phyloP scores from a whole-genome alignment of 129 eudicot species.

The Centaurea solstitialis region DNA sequence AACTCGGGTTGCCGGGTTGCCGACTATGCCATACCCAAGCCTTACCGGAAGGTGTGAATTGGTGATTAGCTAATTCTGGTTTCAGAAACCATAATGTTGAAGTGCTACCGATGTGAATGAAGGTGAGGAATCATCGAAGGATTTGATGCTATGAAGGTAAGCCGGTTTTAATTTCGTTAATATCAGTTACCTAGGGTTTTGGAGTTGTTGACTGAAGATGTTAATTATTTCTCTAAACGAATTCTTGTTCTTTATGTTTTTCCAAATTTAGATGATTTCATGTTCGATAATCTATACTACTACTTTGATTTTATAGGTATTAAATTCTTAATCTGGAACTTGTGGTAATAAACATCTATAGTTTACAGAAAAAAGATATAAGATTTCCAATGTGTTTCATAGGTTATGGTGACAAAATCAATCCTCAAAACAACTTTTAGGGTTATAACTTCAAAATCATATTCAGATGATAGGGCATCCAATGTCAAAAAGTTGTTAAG shows the following conservation, averaged over 20 bases:
- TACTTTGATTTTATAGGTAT: no score
- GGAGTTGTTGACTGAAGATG: not conserved
- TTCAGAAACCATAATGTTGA: no score
- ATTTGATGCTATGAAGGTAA: no score
- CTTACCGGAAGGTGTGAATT: no score
- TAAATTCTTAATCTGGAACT: no score
- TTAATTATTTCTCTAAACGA: not conserved
- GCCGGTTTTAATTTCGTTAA: no score
- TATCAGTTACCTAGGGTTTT: not conserved
- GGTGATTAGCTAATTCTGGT: no score
- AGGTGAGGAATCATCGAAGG: no score
- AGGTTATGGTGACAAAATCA: not conserved
- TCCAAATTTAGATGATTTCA: not conserved
- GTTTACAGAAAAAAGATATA: not conserved
- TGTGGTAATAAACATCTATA: not conserved
- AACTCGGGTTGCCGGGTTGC: no score
- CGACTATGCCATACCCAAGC: no score
- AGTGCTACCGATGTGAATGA: no score
- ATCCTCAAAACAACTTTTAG: not conserved
- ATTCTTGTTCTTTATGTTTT: not conserved
- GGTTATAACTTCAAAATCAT: not conserved
- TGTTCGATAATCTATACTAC: no score
- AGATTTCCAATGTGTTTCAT: not conserved
- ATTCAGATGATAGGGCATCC: not conserved
- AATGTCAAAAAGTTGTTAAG: not conserved